phyloP scores from a whole-genome alignment of 345 rosid species.

The Eucalyptus victrix region DNA sequence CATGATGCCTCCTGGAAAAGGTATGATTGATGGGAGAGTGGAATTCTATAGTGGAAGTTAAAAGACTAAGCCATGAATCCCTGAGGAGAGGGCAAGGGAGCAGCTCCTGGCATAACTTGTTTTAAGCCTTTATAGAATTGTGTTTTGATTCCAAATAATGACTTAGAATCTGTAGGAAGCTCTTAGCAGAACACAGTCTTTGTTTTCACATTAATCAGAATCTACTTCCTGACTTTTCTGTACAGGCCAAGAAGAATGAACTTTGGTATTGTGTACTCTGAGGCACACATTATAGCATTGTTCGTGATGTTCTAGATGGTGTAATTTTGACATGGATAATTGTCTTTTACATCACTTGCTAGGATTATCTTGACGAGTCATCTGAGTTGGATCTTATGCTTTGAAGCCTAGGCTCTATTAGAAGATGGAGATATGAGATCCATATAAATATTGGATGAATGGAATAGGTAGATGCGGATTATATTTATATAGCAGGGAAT shows the following conservation, averaged over 20 bases:
- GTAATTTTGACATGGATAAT: neutral
- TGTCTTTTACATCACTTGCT: neutral
- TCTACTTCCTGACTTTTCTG: neutral
- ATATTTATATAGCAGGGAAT: neutral
- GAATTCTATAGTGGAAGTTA: neutral
- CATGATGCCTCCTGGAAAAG: neutral
- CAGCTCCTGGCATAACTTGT: neutral
- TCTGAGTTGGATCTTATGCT: neutral
- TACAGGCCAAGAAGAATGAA: neutral
- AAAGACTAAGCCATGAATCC: neutral
- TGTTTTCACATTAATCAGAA: neutral
- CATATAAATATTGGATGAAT: neutral
- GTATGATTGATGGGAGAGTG: neutral
- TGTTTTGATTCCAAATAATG: neutral
- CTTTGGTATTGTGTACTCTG: neutral
- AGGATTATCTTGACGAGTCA: neutral
- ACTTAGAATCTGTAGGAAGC: neutral
- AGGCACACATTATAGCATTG: neutral
- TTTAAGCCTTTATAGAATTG: neutral
- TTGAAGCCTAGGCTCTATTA: neutral
- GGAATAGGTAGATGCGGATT: neutral
- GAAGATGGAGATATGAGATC: neutral
- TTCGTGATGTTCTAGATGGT: neutral
- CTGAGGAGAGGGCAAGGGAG: neutral
- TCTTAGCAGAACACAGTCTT: neutral